Evolutionary conservation across 2,329 filamentous ascomycete species (phyloP), one percentile per base, ranked within the genome.

Genomic region (Neonectria neomacrospora): DNA sequence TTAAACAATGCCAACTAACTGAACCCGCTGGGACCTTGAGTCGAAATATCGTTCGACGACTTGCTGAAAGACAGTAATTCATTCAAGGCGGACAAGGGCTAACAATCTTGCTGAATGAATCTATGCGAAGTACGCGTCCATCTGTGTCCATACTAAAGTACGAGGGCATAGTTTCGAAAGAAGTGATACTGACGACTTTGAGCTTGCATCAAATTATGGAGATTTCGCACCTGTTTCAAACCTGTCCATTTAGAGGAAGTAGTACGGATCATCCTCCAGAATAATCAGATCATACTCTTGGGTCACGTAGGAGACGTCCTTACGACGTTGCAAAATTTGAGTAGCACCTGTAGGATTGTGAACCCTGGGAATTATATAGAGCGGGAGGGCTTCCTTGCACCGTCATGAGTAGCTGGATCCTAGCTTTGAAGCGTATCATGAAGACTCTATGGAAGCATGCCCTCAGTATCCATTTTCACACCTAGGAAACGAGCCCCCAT

Each of bases 251-350:
- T 96, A 92, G 45, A 96, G 82, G 80, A 93, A 96, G 80, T 94
- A 96, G 80, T 96, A 96, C 2, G 93, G 93, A 74, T 96, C 93
- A 76, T 96, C 93, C 80, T 96, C 93, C 67, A 96, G 79, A 73
- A 96, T 92, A 78, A 86, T 90, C 42, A 96, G 74, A 74, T 96
- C 90, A 76, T 96, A 91, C 78, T 91, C 91, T 74, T 90, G 88
- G 47, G 89, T 90, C 12, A 95, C 84, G 42, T 82, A 82, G 79
- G 96, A 96, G 53, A 96, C 82, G 20, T 87, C 89, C 67, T 83
- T 82, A 51, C 92, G 83, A 54, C 92, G 83, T 71, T 86, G 80
- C 11, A 59, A 3, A 3, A 53, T 44, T 70, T 91, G 89, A 2
- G 91, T 93, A 22, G 89, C 86, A n/a, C 91, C 90, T 0, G 90